Percentiles rank a stretch among this genome's conserved stretches.
These are phyloP conservation scores for Nicotiana otophora DNA, from an alignment of 257 asterid genomes.

Conservation along the genomic window DNA sequence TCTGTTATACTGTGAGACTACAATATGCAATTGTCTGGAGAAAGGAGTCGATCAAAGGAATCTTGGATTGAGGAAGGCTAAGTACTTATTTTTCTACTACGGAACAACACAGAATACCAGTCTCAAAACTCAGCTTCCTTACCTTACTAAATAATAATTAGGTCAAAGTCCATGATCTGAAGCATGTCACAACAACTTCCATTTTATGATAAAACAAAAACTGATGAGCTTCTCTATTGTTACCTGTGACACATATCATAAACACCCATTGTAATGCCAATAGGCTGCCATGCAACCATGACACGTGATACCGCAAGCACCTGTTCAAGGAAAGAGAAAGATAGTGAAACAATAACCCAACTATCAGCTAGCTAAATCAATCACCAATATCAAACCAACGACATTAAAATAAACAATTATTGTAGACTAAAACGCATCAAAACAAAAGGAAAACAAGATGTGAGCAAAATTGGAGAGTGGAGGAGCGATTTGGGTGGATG, in stretches of 20 bases:
- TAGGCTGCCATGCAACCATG: slow-evolving; percentile 94
- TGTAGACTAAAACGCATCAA: background rate
- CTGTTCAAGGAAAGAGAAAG: slow-evolving; percentile 32
- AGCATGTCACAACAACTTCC: background rate
- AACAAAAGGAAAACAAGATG: background rate
- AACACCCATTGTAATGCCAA: slow-evolving; percentile 96
- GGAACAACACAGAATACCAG: background rate
- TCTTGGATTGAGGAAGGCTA: background rate
- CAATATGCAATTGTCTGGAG: background rate
- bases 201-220: background rate
- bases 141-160: background rate
- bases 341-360: background rate
- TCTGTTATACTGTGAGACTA: background rate
- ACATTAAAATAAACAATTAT: background rate
- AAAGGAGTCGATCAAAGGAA: background rate
- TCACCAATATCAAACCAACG: background rate
- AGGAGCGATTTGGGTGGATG: background rate
- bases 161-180: background rate
- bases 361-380: background rate
- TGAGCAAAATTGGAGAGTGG: background rate
- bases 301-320: slow-evolving; percentile 95
- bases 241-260: slow-evolving; percentile 98
- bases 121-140: background rate
- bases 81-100: background rate
- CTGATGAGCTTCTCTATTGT: background rate